Evolutionary conservation across 257 asterid species (phyloP).

Genomic region (Solanum corneliomulleri): DNA sequence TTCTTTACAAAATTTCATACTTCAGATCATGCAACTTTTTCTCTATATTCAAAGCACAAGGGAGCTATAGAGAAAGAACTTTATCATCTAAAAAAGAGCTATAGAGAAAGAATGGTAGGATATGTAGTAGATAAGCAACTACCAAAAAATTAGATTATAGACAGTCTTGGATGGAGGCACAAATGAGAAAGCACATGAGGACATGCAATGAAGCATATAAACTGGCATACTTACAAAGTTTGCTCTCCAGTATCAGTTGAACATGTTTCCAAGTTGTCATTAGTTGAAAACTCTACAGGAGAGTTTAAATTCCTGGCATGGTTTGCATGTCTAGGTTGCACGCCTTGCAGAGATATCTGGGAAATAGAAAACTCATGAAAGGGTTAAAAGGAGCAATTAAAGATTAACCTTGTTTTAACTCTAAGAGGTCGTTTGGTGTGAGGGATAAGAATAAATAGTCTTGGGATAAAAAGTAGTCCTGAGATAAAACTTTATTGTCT

Average conservation of each 20-base stretch:
- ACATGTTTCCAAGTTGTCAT: conserved; percentile 26
- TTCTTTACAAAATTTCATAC: neutral
- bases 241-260: conserved; percentile 19
- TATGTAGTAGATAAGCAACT: neutral
- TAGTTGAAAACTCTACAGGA: conserved; percentile 21
- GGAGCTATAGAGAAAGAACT: neutral
- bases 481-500: neutral
- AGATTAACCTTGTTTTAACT: neutral
- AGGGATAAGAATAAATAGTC: neutral
- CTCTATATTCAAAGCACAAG: neutral
- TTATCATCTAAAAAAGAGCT: neutral
- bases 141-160: neutral
- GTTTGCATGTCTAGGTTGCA: conserved; percentile 20
- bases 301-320: conserved; percentile 21
- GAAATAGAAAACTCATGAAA: conserved; percentile 8
- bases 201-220: neutral
- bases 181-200: neutral
- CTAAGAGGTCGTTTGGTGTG: neutral
- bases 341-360: conserved; percentile 42
- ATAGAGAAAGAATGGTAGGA: neutral
- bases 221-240: conserved; percentile 30
- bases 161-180: neutral
- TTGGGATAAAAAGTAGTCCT: neutral
- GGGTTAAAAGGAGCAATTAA: neutral
- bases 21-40: neutral